phyloP scores from a whole-genome alignment of 495 filamentous ascomycete genomes.

The Penicillium tannophilum region DNA sequence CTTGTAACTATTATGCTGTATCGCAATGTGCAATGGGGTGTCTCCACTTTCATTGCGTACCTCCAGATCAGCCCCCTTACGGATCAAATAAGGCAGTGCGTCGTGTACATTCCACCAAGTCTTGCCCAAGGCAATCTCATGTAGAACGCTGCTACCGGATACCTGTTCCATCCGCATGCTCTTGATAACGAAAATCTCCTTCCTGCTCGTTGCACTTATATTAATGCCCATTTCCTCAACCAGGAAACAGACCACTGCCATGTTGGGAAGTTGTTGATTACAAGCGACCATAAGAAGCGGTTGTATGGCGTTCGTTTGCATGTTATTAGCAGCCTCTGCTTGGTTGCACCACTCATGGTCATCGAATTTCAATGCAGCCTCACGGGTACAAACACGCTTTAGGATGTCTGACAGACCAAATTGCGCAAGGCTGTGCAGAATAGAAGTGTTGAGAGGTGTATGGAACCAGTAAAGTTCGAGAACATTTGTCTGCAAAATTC shows the following conservation, averaged over 20 bases:
- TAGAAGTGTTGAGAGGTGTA: neutral
- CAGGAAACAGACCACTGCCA: neutral
- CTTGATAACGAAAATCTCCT: neutral
- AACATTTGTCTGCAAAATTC: neutral
- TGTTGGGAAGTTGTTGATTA: neutral
- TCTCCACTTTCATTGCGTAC: neutral
- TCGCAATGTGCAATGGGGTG: neutral
- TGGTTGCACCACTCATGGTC: neutral
- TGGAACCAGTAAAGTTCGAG: neutral
- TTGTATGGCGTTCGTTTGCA: neutral
- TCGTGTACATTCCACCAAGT: neutral
- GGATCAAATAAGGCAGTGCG: neutral
- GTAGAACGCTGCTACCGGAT: neutral
- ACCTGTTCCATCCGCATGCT: neutral
- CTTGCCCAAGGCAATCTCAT: neutral
- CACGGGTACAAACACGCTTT: neutral
- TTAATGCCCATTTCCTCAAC: neutral
- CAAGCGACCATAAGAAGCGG: neutral
- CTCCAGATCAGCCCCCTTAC: neutral
- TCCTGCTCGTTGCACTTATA: neutral
- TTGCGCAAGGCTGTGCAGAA: neutral
- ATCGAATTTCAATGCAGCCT: neutral
- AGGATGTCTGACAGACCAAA: neutral
- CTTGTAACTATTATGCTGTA: neutral
- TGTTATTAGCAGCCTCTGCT: neutral